Base-by-base conservation (phyloP, 2,329 filamentous ascomycete species). In the Botrytis cinerea region DNA sequence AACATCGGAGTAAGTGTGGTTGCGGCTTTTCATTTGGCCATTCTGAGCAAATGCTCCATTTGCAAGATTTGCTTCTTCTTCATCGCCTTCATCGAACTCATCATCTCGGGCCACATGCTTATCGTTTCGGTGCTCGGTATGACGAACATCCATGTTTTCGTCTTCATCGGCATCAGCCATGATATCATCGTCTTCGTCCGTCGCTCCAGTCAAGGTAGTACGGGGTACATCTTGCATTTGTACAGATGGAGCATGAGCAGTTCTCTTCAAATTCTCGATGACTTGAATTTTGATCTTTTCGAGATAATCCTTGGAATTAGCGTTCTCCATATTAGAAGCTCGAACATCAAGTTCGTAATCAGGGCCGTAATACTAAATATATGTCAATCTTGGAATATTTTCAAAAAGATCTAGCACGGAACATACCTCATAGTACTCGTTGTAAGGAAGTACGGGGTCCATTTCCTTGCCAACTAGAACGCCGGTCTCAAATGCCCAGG, bases 401-500 rank as follows among this genome's bases (percentile, higher is more conserved):
- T 51, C 22, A 14, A 2, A 85, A 84, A 77, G 87, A 87, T 4
- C 2, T 38, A n/a, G 7, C 68, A 71, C 85, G 85, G 73, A 89
- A 20, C 85, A 54, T 82, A 90, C 89, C 81, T 91, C 89, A 81
- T 98, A 98, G 83, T 98, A 98, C 84, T 98, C 95, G 76, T 97
- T 98, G 83, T 94, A 98, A 0, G 95, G 95, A 59, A 98, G 86
- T n/a, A 93, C 91, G 8, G 92, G 87, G 18, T 90, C 87, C 87
- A 98, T 93, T 45, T 93, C 88, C 74, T 95, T 90, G 43, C 93
- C 93, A 32, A 98, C 93, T 14, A 98, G 87, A 74, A 94, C 88
- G 77, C 95, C 95, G 1, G 96, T 99, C 84, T 99, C 96, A 81
- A 95, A 97, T 10, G 95, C 95, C 96, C 96, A 99, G 8, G 95